Evolutionary conservation across 805 yeast genomes (phyloP), one percentile per base, ranked within the genome.

Genomic region (Sungouiozyma ichnusensis): DNA sequence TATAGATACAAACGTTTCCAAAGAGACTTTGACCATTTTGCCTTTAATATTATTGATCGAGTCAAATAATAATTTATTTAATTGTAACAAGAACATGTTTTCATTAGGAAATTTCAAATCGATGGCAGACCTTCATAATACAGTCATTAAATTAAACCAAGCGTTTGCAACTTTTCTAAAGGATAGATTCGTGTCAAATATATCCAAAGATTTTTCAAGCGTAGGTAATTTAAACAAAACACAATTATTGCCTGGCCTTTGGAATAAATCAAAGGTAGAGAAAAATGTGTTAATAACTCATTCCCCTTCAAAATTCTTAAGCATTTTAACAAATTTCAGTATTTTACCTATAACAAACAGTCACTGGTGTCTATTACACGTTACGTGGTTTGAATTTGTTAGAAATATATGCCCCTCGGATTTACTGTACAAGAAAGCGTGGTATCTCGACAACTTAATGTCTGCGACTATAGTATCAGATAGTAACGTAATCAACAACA

Each of bases 301-400:
- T 15, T 24, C 45, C 6, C 49, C 49, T 18, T 17, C 20, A 6
- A 48, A 48, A 39, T 46, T 46, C 20, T 15, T 33, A n/a, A 20
- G 29, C 4, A 33, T 48, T 7, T 33, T 48, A 14, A 38, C 35
- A 14, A 44, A 46, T 15, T 48, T 46, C 24, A 19, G 43, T 2
- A 35, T 37, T 2, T 11, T 43, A 2, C 47, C 48, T 29, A 35
- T 40, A 7, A 46, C 50, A 16, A 43, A 44, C 29, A 42, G 43
- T 17, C 54, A 54, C 38, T 56, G 61, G 61, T 33, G 50, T 16
- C 37, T 56, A 16, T 41, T 52, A 41, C 52, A 54, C 36, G 40
- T 52, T 2, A 48, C 57, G 3, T 56, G 61, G 61, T 53, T 54
- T 37, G 54, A 53, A 18, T 51, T 53, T 33, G 39, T 55, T 9